phyloP scores from a whole-genome alignment of 73 alveolate genomes.

The Durusdinium trenchii region DNA sequence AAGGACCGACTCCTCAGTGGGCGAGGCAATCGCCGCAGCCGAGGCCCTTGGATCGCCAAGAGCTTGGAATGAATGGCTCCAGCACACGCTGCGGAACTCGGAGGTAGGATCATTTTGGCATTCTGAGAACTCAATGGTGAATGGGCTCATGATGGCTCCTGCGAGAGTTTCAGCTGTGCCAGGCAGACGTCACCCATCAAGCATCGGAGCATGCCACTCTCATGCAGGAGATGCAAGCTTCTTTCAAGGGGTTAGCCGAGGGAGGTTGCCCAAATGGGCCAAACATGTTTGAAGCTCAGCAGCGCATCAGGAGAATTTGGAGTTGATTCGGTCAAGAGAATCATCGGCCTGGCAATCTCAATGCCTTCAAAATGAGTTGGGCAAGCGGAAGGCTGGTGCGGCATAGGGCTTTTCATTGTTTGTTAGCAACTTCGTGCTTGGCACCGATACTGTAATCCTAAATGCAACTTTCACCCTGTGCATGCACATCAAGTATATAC shows the following conservation, averaged over 20 bases:
- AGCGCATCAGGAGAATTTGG: not conserved
- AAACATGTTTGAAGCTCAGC: not conserved
- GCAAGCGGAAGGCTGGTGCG: not conserved
- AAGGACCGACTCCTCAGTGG: too few relatives aligned
- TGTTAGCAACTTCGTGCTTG: too few relatives aligned
- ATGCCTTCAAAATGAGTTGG: not conserved
- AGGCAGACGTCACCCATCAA: not conserved
- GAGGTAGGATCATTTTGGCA: too few relatives aligned
- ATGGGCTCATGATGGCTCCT: not conserved
- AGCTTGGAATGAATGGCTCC: conserved; percentile 29
- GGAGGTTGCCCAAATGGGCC: not conserved
- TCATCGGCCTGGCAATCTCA: not conserved
- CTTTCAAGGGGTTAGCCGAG: too few relatives aligned
- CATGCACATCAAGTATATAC: too few relatives aligned
- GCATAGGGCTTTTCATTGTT: too few relatives aligned
- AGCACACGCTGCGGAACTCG: not conserved
- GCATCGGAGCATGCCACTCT: not conserved
- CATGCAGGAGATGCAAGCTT: not conserved
- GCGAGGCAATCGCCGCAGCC: too few relatives aligned
- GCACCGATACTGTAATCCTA: too few relatives aligned
- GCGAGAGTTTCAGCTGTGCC: not conserved
- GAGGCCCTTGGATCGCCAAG: conserved; percentile 33
- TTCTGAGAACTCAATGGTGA: not conserved
- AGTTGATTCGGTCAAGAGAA: not conserved
- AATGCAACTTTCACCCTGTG: too few relatives aligned